phyloP scores from a whole-genome alignment of 495 filamentous ascomycete species.

The Aspergillus egyptiacus region DNA sequence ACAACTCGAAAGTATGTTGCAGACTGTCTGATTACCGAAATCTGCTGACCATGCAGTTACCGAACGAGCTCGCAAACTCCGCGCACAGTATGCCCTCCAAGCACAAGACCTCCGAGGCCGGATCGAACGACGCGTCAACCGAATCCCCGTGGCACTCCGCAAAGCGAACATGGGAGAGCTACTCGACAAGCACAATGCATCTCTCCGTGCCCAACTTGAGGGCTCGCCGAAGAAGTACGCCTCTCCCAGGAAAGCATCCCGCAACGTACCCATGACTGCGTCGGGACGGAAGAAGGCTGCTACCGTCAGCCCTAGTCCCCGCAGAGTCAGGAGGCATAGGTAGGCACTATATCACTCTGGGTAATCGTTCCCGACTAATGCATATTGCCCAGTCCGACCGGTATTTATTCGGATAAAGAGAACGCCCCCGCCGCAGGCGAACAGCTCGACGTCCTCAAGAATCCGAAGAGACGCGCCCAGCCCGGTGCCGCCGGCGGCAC shows the following conservation, averaged over 20 bases:
- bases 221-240: slow-evolving; percentile 27
- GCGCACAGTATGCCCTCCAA: slow-evolving; percentile 84
- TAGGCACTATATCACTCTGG: slow-evolving; percentile 26
- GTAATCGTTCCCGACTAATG: slow-evolving; percentile 11
- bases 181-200: slow-evolving; percentile 48
- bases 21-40: background rate
- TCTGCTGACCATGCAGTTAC: slow-evolving; percentile 56
- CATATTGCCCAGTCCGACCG: slow-evolving; percentile 54
- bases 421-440: slow-evolving; percentile 50
- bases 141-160: slow-evolving; percentile 75
- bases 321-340: slow-evolving; percentile 58
- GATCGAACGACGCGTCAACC: slow-evolving; percentile 91
- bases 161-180: slow-evolving; percentile 81
- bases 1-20: slow-evolving; percentile 75
- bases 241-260: slow-evolving; percentile 27
- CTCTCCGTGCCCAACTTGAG: slow-evolving; percentile 25
- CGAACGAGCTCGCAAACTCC: slow-evolving; percentile 83
- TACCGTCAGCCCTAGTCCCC: slow-evolving; percentile 25
- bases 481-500: slow-evolving; percentile 30
- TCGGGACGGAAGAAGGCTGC: slow-evolving; percentile 22
- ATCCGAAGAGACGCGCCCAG: slow-evolving; percentile 56
- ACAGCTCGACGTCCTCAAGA: slow-evolving; percentile 39
- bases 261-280: slow-evolving; percentile 27
- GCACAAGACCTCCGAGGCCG: slow-evolving; percentile 76
- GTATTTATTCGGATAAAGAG: slow-evolving; percentile 68